A percentile compares a stretch with the other conserved stretches of the same genome.
Evolutionary conservation across 1,139 yeast genomes (phyloP).

Genomic region (Saccharomyces pastorianus): DNA sequence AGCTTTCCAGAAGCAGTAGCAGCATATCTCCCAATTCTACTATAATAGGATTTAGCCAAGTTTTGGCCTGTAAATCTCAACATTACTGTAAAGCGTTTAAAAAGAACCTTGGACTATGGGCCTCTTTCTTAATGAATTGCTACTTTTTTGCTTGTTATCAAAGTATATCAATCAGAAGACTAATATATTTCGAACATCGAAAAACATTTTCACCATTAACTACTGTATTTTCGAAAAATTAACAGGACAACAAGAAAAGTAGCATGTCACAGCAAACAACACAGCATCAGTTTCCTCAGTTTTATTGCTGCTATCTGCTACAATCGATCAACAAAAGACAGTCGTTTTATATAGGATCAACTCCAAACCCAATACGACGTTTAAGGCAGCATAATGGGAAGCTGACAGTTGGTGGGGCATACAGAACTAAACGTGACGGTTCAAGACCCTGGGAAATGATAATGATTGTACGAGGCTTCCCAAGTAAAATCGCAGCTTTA

Average conservation of each 20-base stretch:
- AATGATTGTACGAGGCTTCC: conserved; percentile 59
- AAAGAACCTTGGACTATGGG: no score
- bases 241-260: not conserved
- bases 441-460: conserved; percentile 70
- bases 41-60: not conserved
- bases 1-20: conserved; percentile 14
- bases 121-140: no score
- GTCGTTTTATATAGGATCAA: conserved; percentile 67
- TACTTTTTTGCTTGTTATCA: not conserved
- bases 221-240: not conserved
- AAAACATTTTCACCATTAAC: not conserved
- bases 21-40: conserved; percentile 1
- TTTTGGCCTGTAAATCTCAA: not conserved
- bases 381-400: conserved; percentile 74
- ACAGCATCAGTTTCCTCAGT: conserved; percentile 15
- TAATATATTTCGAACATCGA: not conserved
- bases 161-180: not conserved
- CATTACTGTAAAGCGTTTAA: not conserved
- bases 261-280: not conserved
- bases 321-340: conserved; percentile 48
- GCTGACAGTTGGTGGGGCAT: conserved; percentile 58
- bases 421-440: conserved; percentile 46
- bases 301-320: conserved; percentile 62
- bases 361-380: conserved; percentile 63
- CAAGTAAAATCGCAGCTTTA: conserved; percentile 59